Conservation (phyloP, 2,329 filamentous ascomycete species). For the Hypoxylon sp. region DNA sequence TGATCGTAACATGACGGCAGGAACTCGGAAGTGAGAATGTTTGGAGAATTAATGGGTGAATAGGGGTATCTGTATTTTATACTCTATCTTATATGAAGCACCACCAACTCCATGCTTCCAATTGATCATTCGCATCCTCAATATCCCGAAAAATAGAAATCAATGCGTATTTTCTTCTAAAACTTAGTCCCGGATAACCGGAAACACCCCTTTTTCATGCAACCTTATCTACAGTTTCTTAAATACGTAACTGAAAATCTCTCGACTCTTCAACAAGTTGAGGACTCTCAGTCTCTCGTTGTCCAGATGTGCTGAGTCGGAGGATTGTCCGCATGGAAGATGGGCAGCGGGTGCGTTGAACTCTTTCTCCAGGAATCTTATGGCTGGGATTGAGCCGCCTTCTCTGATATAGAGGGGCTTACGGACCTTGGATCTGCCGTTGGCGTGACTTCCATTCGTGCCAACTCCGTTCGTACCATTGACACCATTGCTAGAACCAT, state of each 20-base stretch:
- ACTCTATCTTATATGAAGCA: constrained; percentile 20
- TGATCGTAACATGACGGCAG: not conserved
- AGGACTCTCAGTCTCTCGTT: constrained; percentile 92
- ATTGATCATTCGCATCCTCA: not conserved
- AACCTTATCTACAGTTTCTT: constrained; percentile 66
- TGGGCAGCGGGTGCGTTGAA: constrained; percentile 93
- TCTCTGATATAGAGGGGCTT: constrained; percentile 94
- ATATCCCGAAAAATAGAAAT: not conserved
- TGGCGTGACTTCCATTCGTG: constrained; percentile 14
- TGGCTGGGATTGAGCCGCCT: constrained; percentile 94
- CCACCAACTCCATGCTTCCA: constrained; percentile 25
- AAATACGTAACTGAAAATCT: constrained; percentile 93
- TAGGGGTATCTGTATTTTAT: constrained; percentile 32
- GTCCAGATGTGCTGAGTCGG: constrained; percentile 92
- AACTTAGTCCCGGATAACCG: not conserved
- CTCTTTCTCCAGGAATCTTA: constrained; percentile 94
- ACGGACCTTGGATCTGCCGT: constrained; percentile 56
- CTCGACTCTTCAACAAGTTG: constrained; percentile 91
- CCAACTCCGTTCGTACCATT: constrained; percentile 41
- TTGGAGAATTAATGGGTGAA: not conserved
- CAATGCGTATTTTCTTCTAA: constrained; percentile 10
- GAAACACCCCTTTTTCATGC: not conserved
- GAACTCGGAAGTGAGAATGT: not conserved
- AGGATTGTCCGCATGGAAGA: constrained; percentile 93
- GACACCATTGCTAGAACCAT: constrained; percentile 9